Percentiles rank a stretch among this genome's conserved stretches.
phyloP scores from a whole-genome alignment of 352 stramenopile species.

The Phytophthora macrochlamydospora region DNA sequence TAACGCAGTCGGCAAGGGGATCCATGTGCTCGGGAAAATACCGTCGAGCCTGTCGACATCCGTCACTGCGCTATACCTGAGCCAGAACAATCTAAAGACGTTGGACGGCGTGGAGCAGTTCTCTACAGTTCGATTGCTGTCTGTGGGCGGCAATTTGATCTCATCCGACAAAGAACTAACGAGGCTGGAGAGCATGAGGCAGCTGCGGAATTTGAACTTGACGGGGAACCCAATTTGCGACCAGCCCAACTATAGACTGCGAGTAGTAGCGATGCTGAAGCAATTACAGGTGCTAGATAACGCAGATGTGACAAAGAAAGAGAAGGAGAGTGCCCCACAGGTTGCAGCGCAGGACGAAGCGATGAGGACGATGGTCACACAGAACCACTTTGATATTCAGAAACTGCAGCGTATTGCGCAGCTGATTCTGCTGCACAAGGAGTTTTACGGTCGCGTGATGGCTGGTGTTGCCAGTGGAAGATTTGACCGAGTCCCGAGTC shows the following conservation, averaged over 20 bases:
- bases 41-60: slow-evolving; percentile 46
- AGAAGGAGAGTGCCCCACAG: slow-evolving; percentile 49
- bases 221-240: slow-evolving; percentile 77
- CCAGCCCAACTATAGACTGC: slow-evolving; percentile 73
- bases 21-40: slow-evolving; percentile 55
- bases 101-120: slow-evolving; percentile 75
- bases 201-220: slow-evolving; percentile 72
- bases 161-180: slow-evolving; percentile 46
- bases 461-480: slow-evolving; percentile 33
- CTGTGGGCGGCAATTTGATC: slow-evolving; percentile 65
- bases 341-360: slow-evolving; percentile 65
- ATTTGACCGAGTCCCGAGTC: slow-evolving; percentile 66
- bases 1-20: slow-evolving; percentile 67
- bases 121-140: slow-evolving; percentile 56
- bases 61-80: slow-evolving; percentile 76
- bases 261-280: slow-evolving; percentile 51
- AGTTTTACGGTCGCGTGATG: slow-evolving; percentile 66
- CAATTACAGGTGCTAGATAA: slow-evolving; percentile 68
- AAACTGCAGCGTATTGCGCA: slow-evolving; percentile 61
- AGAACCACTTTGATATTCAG: slow-evolving; percentile 77
- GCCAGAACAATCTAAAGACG: slow-evolving; percentile 69
- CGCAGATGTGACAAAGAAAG: slow-evolving; percentile 58
- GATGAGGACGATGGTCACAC: slow-evolving; percentile 49
- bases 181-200: slow-evolving; percentile 36
- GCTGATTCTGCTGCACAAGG: slow-evolving; percentile 54